Evolutionary conservation across 129 eudicot species (phyloP), one percentile per base, ranked within the genome.

Genomic region (Lactuca saligna): DNA sequence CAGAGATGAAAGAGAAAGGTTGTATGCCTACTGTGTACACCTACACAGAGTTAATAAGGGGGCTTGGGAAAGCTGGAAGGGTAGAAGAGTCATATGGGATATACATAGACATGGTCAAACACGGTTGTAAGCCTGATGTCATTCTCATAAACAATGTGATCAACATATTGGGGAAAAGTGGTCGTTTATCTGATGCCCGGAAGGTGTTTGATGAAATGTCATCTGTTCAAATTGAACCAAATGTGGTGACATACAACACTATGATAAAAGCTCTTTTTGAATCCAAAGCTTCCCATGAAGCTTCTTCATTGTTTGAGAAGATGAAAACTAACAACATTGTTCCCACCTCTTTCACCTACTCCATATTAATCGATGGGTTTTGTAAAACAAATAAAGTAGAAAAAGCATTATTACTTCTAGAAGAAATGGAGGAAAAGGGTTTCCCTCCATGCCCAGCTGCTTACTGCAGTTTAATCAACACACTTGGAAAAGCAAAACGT

Each of bases 361-460:
- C 98, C 1, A 93, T 93, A 61, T 79, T 93, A 15, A 89, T 93
- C 11, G 98, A 93, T 46, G 98, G 98, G 37, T 87, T 81, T 66
- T 93, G 98, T 84, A 86, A 86, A 86, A 89, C 80, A 55, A 87
- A 87, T 63, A 77, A 85, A 75, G 77, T 87, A 2, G 96, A 93
- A 41, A 86, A 93, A 65, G 98, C 98, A 16, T 50, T 89, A 42
- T 44, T 84, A 54, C 76, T 93, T 67, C 90, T 93, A 3, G 98
- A 93, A 63, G 98, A 93, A 80, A 89, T 93, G 98, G 96, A 89
- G 49, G 98, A 93, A 68, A 86, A 89, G 75, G 96, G 96, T 25
- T 84, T 93, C 75, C 96, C 95, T 56, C 98, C 98, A 25, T 88
- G 95, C 61, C 96, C 96, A 16, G 84, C 96, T 46, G 98, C 98